Base-by-base conservation (phyloP, 1,284 basidiomycete species). In the Lentinula novae-zelandiae region DNA sequence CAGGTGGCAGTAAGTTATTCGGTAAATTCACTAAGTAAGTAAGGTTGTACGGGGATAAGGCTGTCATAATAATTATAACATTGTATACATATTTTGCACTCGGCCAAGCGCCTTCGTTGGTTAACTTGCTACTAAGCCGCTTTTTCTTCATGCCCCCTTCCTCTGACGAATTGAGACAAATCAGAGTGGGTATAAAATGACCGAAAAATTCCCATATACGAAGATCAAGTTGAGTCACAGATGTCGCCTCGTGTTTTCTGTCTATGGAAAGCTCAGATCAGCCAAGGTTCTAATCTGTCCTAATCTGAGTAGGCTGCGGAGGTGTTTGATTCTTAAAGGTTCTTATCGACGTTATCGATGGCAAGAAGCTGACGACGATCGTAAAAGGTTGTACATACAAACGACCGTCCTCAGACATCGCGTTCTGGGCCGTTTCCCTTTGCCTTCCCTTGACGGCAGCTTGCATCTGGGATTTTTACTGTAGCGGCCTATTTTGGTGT, bases 1-100 rank as follows among this genome's bases (percentile, higher is more conserved):
- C 63, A 80, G 77, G 73, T 60, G 73, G 77, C 31, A 73, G 65
- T 58, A 79, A 78, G 66, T 63, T 80, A 40, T 73, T 79, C 55
- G 71, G 69, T 60, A 80, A 78, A 67, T 75, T 78, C 61, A 75
- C 69, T 44, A 76, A 72, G 51, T 51, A 53, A 15, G 52, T 8
- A n/a, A 57, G 40, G 12, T 20, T n/a, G 34, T 39, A 33, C 3
- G 31, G 27, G 13, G n/a, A 31, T 12, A 12, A 5, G 38, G 38
- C 12, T 39, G 13, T 39, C 9, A 9, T 9, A 1, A 27, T 27
- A 27, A 27, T 3, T 27, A 27, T 27, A 27, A 3, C 2, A 27
- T 4, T 27, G 27, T 27, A 27, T 27, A 27, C 27, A 27, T 27
- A 27, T 27, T 27, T 27, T 27, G 27, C 22, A 22, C 22, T 22